These are phyloP conservation scores for Epithemia pelagica DNA, from an alignment of 108 stramenopile genomes.

Conservation along the genomic window DNA sequence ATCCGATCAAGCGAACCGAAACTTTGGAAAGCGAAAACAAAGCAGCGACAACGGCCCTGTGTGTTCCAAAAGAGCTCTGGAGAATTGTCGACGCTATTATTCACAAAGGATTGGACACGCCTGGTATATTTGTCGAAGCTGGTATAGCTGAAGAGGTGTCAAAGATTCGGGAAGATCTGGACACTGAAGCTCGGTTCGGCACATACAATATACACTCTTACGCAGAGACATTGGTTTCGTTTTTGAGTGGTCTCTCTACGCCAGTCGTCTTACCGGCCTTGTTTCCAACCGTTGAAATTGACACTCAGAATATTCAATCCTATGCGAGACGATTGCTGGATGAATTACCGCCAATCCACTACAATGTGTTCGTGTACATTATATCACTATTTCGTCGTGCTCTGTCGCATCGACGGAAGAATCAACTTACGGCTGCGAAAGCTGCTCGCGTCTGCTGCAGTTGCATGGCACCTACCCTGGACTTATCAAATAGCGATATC, in stretches of 20 bases:
- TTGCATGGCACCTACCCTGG: slow-evolving; percentile 48
- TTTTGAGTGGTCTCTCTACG: slow-evolving; percentile 70
- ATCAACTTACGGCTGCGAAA: slow-evolving; percentile 67
- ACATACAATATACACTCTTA: slow-evolving; percentile 70
- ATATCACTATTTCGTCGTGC: slow-evolving; percentile 92
- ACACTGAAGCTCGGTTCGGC: slow-evolving; percentile 71
- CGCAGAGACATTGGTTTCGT: slow-evolving; percentile 67
- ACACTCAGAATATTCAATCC: slow-evolving; percentile 71
- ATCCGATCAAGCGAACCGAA: slow-evolving; percentile 69
- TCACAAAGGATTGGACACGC: slow-evolving; percentile 71
- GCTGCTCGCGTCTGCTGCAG: slow-evolving; percentile 75
- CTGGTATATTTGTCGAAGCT: slow-evolving; percentile 75
- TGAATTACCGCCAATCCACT: slow-evolving; percentile 85
- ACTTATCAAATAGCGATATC: slow-evolving; percentile 33
- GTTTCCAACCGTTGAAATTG: slow-evolving; percentile 80
- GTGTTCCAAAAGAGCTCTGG: slow-evolving; percentile 96
- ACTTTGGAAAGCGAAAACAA: slow-evolving; percentile 36
- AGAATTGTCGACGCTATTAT: slow-evolving; percentile 91
- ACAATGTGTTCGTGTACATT: slow-evolving; percentile 96
- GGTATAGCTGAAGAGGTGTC: slow-evolving; percentile 73
- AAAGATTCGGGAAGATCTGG: slow-evolving; percentile 82
- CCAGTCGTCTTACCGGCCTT: slow-evolving; percentile 76
- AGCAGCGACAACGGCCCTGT: slow-evolving; percentile 56
- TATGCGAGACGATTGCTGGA: slow-evolving; percentile 79
- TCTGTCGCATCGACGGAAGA: slow-evolving; percentile 58